Conservation (phyloP, 805 yeast genomes). For the Candida easanensis region DNA sequence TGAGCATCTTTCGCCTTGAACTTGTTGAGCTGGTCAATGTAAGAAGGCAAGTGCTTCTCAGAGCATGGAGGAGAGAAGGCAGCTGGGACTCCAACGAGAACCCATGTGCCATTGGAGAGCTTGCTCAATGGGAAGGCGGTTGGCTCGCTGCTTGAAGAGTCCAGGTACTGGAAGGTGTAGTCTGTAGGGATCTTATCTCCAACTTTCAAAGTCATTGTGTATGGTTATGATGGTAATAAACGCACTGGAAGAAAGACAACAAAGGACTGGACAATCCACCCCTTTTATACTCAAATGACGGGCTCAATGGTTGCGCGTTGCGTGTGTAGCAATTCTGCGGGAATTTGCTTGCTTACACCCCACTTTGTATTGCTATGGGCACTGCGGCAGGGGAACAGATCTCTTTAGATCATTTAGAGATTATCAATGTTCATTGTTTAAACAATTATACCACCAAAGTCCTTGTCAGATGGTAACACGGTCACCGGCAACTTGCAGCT, state of each 20-base stretch:
- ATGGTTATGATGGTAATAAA: no score
- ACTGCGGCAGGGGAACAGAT: no score
- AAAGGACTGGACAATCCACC: no score
- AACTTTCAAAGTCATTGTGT: slow-evolving; percentile 8
- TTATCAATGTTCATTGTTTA: slow-evolving; percentile 10
- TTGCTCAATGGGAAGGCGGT: slow-evolving; percentile 27
- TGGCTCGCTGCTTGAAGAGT: slow-evolving; percentile 25
- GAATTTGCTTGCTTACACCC: no score
- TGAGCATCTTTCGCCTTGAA: slow-evolving; percentile 57
- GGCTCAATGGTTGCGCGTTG: no score
- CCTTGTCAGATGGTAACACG: slow-evolving; percentile 43
- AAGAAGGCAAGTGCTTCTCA: slow-evolving; percentile 66
- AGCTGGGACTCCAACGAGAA: slow-evolving; percentile 76
- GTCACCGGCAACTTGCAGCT: slow-evolving; percentile 43
- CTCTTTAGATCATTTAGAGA: no score
- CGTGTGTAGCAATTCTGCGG: no score
- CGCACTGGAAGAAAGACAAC: no score
- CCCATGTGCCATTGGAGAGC: slow-evolving; percentile 30
- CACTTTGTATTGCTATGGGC: no score
- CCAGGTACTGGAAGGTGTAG: slow-evolving; percentile 31
- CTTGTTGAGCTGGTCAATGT: slow-evolving; percentile 32
- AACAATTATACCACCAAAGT: slow-evolving; percentile 45
- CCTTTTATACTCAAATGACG: no score
- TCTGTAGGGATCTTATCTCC: slow-evolving; percentile 15
- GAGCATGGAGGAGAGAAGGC: slow-evolving; percentile 86